Evolutionary conservation across 148 eudicot genomes (phyloP), one percentile per base, ranked within the genome.

Genomic region (Pouteria glomerata): DNA sequence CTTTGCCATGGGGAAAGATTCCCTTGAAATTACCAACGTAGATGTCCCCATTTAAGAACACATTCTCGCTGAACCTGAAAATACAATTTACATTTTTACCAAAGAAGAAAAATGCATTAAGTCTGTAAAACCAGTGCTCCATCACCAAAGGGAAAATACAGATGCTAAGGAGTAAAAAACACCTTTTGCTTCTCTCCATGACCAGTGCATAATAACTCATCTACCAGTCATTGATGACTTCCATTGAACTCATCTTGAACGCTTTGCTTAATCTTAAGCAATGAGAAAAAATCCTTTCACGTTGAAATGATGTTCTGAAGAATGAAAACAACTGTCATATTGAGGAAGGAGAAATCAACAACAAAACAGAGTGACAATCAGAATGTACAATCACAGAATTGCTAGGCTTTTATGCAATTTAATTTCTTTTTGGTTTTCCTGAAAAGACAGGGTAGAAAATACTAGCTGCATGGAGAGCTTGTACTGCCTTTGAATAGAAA

Each of bases 1-100:
- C 97, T 74, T 78, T 87, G 18, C 96, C 97, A 80, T 96, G 90
- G 45, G 97, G 96, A 68, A 85, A 67, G 67, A 58, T 73, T 42
- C 86, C 85, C 58, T 73, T 77, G 78, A 83, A 77, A 57, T 79
- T 73, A 61, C 99, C 99, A 55, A 61, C 11, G 77, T 96, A 92
- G 18, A 76, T 75, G 80, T 96, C 97, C 2, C 92, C 95, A 76
- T 85, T 86, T 39, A 82, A 53, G 64, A 91, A 82, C 31, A 85
- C 77, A 77, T 87, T 86, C 66, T 77, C 83, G 29, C 33, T 57
- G 56, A 56, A 63, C 73, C 87, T 86, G 76, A 55, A 71, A 55
- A 69, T 50, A 63, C 53, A 77, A 71, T 41, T 50, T 18, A 55
- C n/a, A 68, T 52, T 37, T 63, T 3, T 26, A 58, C 23, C 48